Percentiles rank a stretch among this genome's conserved stretches.
Evolutionary conservation across 192 early-diverging fungal species (phyloP).

Genomic region (Entomortierella chlamydospora): DNA sequence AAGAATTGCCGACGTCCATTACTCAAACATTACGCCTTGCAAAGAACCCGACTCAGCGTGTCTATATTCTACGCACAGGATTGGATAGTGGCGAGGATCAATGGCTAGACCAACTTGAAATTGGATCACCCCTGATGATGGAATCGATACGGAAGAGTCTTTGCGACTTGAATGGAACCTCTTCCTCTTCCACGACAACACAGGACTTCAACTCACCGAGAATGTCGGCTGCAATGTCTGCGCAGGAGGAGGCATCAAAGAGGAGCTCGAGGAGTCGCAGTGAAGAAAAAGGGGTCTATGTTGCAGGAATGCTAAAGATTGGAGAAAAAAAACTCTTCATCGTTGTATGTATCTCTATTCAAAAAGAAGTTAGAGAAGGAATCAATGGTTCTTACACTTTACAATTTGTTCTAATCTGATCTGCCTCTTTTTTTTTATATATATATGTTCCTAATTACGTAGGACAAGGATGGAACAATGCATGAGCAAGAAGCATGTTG

Average conservation of each 20-base stretch:
- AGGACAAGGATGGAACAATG: slow-evolving; percentile 49
- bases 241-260: slow-evolving; percentile 6
- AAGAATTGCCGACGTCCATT: slow-evolving; percentile 51
- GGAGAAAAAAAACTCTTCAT: slow-evolving; percentile 57
- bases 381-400: not conserved
- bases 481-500: slow-evolving; percentile 54
- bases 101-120: slow-evolving; percentile 41
- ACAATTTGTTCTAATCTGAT: not conserved
- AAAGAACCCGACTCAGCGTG: slow-evolving; percentile 51
- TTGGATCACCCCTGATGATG: slow-evolving; percentile 29
- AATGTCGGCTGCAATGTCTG: not conserved
- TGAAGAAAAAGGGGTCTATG: slow-evolving; percentile 43
- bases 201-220: not conserved
- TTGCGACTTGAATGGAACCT: slow-evolving; percentile 1
- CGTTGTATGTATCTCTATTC: slow-evolving; percentile 18
- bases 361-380: no score
- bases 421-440: not conserved
- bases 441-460: not conserved
- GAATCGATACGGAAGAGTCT: slow-evolving; percentile 28
- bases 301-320: slow-evolving; percentile 58
- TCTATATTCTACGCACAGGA: slow-evolving; percentile 51
- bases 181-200: not conserved
- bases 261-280: slow-evolving; percentile 8
- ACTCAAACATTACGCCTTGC: slow-evolving; percentile 41
- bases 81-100: slow-evolving; percentile 45